Percentiles rank a stretch among this genome's conserved stretches.
Conservation (phyloP, 257 asterid genomes). For the Solanum tarijense region DNA sequence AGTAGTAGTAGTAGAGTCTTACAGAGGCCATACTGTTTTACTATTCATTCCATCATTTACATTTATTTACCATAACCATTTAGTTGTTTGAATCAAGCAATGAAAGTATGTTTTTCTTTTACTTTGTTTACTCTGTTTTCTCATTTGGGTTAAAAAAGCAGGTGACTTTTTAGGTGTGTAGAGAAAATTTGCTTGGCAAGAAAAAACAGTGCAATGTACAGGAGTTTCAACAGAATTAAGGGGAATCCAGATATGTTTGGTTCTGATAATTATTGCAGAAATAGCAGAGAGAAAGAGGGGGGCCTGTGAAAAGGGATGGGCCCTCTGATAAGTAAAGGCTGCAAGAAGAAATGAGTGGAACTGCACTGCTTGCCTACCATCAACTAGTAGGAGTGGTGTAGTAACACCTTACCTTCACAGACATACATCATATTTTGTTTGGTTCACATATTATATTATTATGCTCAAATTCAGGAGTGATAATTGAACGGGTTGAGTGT, state of each 20-base stretch:
- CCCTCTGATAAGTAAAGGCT: conserved; percentile 49
- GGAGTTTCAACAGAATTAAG: not conserved
- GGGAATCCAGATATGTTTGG: not conserved
- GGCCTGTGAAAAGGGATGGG: conserved; percentile 18
- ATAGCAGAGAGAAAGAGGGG: conserved; percentile 7
- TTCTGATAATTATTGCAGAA: not conserved
- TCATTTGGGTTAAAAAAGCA: conserved; percentile 5
- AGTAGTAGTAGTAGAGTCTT: conserved; percentile 1
- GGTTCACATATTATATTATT: not conserved
- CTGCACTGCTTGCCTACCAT: conserved; percentile 38
- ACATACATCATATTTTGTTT: not conserved
- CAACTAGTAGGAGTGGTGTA: conserved; percentile 17
- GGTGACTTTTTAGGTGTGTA: conserved; percentile 6
- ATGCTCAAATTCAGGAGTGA: not conserved
- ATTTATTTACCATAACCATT: conserved; percentile 40
- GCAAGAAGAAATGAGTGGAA: conserved; percentile 75
- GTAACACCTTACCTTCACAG: not conserved
- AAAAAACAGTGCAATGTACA: not conserved
- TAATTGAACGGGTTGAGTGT: not conserved
- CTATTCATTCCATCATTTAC: conserved; percentile 5
- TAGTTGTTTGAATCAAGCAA: conserved; percentile 48
- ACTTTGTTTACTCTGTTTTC: conserved; percentile 38
- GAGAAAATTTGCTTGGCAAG: not conserved
- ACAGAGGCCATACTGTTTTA: conserved; percentile 22
- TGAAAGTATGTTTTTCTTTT: conserved; percentile 50